Conservation (phyloP, 2,329 filamentous ascomycete species). For the Venturia nashicola region DNA sequence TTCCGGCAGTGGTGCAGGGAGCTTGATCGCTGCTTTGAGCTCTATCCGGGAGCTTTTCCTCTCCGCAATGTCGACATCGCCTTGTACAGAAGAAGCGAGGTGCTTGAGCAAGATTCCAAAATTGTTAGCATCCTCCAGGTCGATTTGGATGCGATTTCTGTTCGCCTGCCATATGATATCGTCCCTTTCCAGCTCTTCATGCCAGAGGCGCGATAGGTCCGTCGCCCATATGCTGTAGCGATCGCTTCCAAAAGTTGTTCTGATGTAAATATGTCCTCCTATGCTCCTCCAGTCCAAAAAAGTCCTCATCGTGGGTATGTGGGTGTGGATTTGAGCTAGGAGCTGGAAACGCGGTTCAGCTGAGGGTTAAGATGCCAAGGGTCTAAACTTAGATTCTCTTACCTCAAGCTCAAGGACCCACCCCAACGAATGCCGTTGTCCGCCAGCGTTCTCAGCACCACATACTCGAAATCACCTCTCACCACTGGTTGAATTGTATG, state of each 20-base stretch:
- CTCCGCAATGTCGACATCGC: not conserved
- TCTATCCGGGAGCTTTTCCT: not conserved
- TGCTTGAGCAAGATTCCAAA: conserved; percentile 3
- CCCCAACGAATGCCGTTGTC: not conserved
- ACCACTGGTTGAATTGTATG: not conserved
- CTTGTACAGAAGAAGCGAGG: not conserved
- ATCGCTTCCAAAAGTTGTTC: not conserved
- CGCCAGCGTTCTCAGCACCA: not conserved
- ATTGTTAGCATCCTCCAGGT: conserved; percentile 1
- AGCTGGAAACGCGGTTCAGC: not conserved
- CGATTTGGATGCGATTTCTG: conserved; percentile 1
- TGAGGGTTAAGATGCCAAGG: not conserved
- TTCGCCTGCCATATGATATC: conserved; percentile 5
- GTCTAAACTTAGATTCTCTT: not conserved
- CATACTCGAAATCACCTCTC: not conserved
- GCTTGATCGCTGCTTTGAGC: not conserved
- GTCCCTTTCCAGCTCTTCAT: conserved; percentile 5
- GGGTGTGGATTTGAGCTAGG: not conserved
- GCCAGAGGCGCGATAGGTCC: conserved; percentile 1
- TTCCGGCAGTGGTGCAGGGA: conserved; percentile 3
- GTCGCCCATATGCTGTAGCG: conserved; percentile 7
- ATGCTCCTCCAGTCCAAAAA: conserved; percentile 1
- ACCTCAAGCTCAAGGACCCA: not conserved
- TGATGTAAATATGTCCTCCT: conserved; percentile 5
- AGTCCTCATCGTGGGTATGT: not conserved